Evolutionary conservation across 495 filamentous ascomycete genomes (phyloP).

Genomic region (Margaritispora aquatica): DNA sequence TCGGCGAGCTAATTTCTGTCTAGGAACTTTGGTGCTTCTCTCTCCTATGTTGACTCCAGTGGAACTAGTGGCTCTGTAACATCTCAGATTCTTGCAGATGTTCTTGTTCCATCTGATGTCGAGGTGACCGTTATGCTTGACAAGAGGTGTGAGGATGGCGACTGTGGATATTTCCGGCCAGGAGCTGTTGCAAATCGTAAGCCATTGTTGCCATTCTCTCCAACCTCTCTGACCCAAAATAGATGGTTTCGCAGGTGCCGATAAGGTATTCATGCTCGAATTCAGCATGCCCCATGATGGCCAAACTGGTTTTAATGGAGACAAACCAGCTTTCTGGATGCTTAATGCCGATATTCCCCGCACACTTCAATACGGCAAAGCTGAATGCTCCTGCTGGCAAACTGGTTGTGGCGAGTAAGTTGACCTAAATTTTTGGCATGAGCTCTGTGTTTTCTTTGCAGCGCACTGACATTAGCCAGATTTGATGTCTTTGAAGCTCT

Average conservation of each 20-base stretch:
- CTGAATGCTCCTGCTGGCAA: conserved; percentile 60
- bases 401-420: conserved; percentile 57
- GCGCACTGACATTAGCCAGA: too few relatives aligned
- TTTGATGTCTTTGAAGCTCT: conserved; percentile 67
- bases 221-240: background rate
- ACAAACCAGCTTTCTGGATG: conserved; percentile 59
- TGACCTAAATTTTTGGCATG: too few relatives aligned
- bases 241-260: conserved; percentile 60
- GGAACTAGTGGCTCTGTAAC: conserved; percentile 40
- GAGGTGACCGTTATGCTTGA: conserved; percentile 59
- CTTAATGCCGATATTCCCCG: conserved; percentile 64
- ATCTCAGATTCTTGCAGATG: conserved; percentile 45
- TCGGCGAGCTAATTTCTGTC: background rate
- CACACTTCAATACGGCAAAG: conserved; percentile 53
- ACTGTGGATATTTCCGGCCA: conserved; percentile 52
- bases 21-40: conserved; percentile 54
- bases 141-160: conserved; percentile 39
- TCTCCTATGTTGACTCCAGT: conserved; percentile 51
- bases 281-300: conserved; percentile 58
- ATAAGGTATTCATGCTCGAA: conserved; percentile 61
- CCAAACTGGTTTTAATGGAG: conserved; percentile 35
- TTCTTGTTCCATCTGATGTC: conserved; percentile 42
- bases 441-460: too few relatives aligned
- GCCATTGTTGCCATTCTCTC: conserved; percentile 16
- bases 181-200: conserved; percentile 56